Conservation (phyloP, 164 flowering plant species). For the Magnolia sinica region DNA sequence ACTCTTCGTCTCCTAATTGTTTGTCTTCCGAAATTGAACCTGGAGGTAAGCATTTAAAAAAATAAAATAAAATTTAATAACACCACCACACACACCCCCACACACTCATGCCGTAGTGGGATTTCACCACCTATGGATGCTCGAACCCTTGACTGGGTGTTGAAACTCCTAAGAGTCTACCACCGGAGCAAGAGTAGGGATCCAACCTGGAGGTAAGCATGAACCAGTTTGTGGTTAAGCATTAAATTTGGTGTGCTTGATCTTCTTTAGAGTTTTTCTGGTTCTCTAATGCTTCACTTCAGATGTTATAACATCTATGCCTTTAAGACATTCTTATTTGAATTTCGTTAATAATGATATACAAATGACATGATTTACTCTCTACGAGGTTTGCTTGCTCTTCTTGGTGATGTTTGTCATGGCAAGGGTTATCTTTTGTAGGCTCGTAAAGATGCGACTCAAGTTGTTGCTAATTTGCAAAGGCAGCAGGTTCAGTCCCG, state of each 20-base stretch:
- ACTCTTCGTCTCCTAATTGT: slow-evolving; percentile 69
- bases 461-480: slow-evolving; percentile 95
- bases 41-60: slow-evolving; percentile 54
- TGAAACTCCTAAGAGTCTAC: no score
- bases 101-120: no score
- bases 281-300: not conserved
- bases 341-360: not conserved
- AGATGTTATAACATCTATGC: not conserved
- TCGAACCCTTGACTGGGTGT: no score
- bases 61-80: not conserved
- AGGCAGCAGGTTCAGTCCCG: slow-evolving; percentile 94
- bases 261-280: no score
- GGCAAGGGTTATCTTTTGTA: slow-evolving; percentile 26
- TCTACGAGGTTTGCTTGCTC: not conserved
- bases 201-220: not conserved
- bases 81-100: no score
- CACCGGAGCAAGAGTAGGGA: no score
- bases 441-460: slow-evolving; percentile 97
- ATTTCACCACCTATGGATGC: no score
- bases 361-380: not conserved
- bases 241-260: not conserved
- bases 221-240: not conserved
- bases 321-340: not conserved
- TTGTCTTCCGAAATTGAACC: slow-evolving; percentile 79
- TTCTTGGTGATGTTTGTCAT: slow-evolving; percentile 7